A percentile compares a stretch with the other conserved stretches of the same genome.
Conservation (phyloP, 2,329 filamentous ascomycete species). For the Pseudocercospora fuligena region DNA sequence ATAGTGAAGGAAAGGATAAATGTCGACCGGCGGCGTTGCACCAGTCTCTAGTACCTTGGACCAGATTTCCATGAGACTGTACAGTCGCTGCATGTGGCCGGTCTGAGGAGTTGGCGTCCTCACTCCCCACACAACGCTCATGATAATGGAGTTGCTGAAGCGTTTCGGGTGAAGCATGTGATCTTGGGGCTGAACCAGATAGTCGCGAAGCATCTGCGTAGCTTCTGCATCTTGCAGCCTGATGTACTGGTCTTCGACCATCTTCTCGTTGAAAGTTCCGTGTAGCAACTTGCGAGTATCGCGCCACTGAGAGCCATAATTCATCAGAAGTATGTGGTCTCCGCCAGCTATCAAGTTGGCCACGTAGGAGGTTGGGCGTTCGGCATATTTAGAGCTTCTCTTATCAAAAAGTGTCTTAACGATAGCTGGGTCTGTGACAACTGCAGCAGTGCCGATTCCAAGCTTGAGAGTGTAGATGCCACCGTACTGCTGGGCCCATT, state of each 20-base stretch:
- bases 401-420: slow-evolving; percentile 54
- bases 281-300: slow-evolving; percentile 53
- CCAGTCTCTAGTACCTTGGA: slow-evolving; percentile 53
- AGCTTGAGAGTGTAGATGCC: slow-evolving; percentile 45
- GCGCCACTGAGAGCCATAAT: slow-evolving; percentile 54
- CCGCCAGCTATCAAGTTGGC: slow-evolving; percentile 52
- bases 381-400: slow-evolving; percentile 51
- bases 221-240: slow-evolving; percentile 55
- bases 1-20: slow-evolving; percentile 51
- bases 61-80: slow-evolving; percentile 51
- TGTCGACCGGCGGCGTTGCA: slow-evolving; percentile 56
- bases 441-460: slow-evolving; percentile 46
- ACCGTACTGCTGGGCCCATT: slow-evolving; percentile 39
- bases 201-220: slow-evolving; percentile 54
- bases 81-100: slow-evolving; percentile 39
- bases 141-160: slow-evolving; percentile 57
- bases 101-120: slow-evolving; percentile 35
- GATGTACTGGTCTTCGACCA: slow-evolving; percentile 51
- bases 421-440: slow-evolving; percentile 48
- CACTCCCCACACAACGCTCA: slow-evolving; percentile 41
- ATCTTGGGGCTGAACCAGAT: slow-evolving; percentile 46
- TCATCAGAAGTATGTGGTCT: slow-evolving; percentile 55
- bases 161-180: slow-evolving; percentile 55
- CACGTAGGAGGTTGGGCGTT: slow-evolving; percentile 45
- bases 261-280: slow-evolving; percentile 48